These are phyloP conservation scores for Vanderwaltozyma yarrowii DNA, from an alignment of 805 yeast species.

Conservation along the genomic window DNA sequence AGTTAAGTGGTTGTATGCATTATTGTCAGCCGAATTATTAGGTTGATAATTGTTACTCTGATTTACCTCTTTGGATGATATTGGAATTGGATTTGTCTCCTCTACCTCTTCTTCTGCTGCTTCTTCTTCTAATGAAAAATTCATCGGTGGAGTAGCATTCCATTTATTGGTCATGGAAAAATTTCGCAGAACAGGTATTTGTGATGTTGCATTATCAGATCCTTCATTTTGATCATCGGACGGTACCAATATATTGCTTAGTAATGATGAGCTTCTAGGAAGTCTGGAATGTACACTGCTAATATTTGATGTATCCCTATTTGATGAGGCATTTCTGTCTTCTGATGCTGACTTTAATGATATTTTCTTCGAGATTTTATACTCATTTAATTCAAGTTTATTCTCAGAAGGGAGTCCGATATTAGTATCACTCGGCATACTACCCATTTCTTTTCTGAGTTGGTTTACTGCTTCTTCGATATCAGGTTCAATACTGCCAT, in stretches of 20 bases:
- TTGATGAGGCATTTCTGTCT: background rate
- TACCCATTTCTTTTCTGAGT: slow-evolving; percentile 13
- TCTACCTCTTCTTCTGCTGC: background rate
- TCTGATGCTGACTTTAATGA: slow-evolving; percentile 3
- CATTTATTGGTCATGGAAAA: slow-evolving; percentile 1
- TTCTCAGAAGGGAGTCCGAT: background rate
- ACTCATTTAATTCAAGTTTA: slow-evolving; percentile 7
- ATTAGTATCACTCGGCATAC: background rate
- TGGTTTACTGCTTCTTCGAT: slow-evolving; percentile 21
- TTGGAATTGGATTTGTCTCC: background rate
- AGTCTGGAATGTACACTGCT: background rate
- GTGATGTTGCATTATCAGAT: background rate
- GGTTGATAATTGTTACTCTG: no score
- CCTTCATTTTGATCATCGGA: background rate
- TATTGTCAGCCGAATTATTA: no score
- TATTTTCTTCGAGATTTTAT: slow-evolving; percentile 6
- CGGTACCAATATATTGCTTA: slow-evolving; percentile 12
- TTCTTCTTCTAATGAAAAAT: background rate
- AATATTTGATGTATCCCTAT: no score
- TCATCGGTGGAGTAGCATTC: slow-evolving; percentile 3
- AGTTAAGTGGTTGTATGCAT: background rate
- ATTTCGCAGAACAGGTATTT: slow-evolving; percentile 2
- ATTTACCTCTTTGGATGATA: background rate
- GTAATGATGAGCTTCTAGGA: slow-evolving; percentile 12
- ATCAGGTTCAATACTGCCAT: slow-evolving; percentile 10